phyloP scores from a whole-genome alignment of 2,329 filamentous ascomycete genomes.

The Hirsutella thompsonii region DNA sequence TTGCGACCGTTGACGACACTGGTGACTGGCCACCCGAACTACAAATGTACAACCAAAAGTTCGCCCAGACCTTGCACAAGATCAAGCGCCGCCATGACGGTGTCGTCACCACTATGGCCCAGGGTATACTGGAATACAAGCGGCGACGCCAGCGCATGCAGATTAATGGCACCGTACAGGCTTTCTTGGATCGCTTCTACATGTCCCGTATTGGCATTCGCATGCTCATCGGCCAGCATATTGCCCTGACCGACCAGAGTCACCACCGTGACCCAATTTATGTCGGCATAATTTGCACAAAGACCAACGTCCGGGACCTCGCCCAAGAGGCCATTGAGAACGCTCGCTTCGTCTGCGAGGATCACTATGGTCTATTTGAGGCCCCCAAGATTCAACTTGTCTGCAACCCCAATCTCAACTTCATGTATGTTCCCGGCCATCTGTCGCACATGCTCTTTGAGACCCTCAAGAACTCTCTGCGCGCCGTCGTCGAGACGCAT shows the following conservation, averaged over 20 bases:
- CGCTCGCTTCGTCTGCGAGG: slow-evolving; percentile 96
- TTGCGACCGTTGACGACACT: slow-evolving; percentile 79
- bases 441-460: slow-evolving; percentile 99
- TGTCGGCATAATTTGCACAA: slow-evolving; percentile 97
- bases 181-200: slow-evolving; percentile 97
- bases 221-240: slow-evolving; percentile 98
- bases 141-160: slow-evolving; percentile 92
- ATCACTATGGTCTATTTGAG: slow-evolving; percentile 95
- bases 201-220: slow-evolving; percentile 99
- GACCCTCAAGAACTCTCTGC: slow-evolving; percentile 94
- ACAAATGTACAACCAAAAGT: slow-evolving; percentile 84
- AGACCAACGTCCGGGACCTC: slow-evolving; percentile 90
- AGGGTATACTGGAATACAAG: slow-evolving; percentile 97
- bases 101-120: slow-evolving; percentile 94
- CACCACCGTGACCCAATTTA: slow-evolving; percentile 84
- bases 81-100: slow-evolving; percentile 96
- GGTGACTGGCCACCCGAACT: slow-evolving; percentile 89
- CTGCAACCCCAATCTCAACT: slow-evolving; percentile 86
- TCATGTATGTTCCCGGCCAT: slow-evolving; percentile 99
- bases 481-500: slow-evolving; percentile 90
- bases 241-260: slow-evolving; percentile 87
- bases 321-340: slow-evolving; percentile 98
- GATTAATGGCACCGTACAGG: slow-evolving; percentile 93
- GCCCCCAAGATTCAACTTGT: slow-evolving; percentile 94
- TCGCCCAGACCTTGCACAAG: slow-evolving; percentile 75